phyloP scores from a whole-genome alignment of 1,284 basidiomycete species.

The Cryptococcus depauperatus region DNA sequence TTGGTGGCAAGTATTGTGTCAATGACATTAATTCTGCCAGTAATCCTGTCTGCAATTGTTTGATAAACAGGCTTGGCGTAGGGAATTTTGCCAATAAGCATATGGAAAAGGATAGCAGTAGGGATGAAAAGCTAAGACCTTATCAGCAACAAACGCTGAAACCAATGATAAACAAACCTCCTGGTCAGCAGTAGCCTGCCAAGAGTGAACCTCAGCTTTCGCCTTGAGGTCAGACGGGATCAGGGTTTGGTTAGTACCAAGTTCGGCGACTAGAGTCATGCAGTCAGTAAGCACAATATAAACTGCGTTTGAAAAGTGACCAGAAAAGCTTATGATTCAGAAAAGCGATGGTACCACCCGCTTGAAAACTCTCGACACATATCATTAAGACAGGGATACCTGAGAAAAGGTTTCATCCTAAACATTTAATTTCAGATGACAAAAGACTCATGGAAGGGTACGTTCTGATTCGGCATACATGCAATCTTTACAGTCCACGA shows the following conservation, averaged over 20 bases:
- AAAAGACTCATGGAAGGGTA: too few species aligned
- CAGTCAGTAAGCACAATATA: conserved; percentile 3
- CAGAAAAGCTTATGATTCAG: conserved; percentile 26
- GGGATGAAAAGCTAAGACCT: conserved; percentile 37
- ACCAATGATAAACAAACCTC: conserved; percentile 47
- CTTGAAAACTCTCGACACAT: conserved; percentile 54
- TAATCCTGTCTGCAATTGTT: conserved; percentile 26
- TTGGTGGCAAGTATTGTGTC: conserved; percentile 65
- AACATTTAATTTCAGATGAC: conserved; percentile 16
- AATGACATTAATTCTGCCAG: conserved; percentile 47
- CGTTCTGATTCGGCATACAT: too few species aligned
- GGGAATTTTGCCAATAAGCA: conserved; percentile 47
- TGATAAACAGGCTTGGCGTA: conserved; percentile 58
- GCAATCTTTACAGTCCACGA: neutral
- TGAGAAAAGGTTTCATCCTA: conserved; percentile 47
- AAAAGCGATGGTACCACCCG: conserved; percentile 48
- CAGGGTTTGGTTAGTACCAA: conserved; percentile 61
- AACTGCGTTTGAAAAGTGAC: neutral
- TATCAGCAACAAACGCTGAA: neutral
- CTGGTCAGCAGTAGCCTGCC: conserved; percentile 57
- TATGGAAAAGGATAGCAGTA: conserved; percentile 42
- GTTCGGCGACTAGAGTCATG: conserved; percentile 55
- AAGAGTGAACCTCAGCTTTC: conserved; percentile 59
- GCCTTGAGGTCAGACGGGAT: conserved; percentile 54
- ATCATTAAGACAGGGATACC: conserved; percentile 61